These are phyloP conservation scores for Microstegium vimineum DNA, from an alignment of 176 grass and related monocot genomes.

Conservation along the genomic window DNA sequence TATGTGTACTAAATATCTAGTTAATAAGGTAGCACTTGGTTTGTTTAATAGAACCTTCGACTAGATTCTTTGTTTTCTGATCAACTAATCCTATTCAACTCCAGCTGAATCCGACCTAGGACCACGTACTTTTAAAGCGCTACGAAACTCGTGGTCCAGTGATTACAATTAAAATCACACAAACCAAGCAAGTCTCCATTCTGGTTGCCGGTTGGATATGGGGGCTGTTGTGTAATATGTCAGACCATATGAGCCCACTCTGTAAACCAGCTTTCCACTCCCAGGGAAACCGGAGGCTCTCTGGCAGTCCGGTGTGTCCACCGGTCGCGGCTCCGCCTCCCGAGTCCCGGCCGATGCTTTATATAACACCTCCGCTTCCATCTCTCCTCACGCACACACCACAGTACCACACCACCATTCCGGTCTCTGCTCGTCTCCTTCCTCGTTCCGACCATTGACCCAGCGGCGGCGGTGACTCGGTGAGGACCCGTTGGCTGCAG, in stretches of 20 bases:
- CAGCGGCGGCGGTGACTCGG: background rate
- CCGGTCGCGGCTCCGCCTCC: conserved; percentile 21
- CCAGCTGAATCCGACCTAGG: background rate
- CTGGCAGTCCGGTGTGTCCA: conserved; percentile 18
- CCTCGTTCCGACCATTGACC: background rate
- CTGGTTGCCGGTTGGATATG: background rate
- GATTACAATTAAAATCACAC: background rate
- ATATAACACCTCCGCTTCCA: conserved; percentile 12
- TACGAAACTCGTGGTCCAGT: background rate
- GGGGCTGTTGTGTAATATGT: background rate
- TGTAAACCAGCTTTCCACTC: conserved; percentile 41
- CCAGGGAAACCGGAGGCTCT: conserved; percentile 36
- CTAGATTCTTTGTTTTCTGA: conserved; percentile 16
- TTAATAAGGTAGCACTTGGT: background rate
- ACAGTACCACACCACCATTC: background rate
- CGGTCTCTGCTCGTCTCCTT: background rate
- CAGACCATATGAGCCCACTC: background rate
- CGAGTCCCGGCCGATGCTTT: conserved; percentile 31
- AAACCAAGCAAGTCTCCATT: background rate
- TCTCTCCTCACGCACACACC: background rate
- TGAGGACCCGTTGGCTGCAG: background rate
- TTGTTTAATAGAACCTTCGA: background rate
- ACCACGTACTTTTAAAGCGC: background rate
- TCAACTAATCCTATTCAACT: conserved; percentile 6
- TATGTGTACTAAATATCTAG: background rate